A percentile compares a stretch with the other conserved stretches of the same genome.
phyloP scores from a whole-genome alignment of 352 stramenopile genomes.

The Phytophthora pluvialis region DNA sequence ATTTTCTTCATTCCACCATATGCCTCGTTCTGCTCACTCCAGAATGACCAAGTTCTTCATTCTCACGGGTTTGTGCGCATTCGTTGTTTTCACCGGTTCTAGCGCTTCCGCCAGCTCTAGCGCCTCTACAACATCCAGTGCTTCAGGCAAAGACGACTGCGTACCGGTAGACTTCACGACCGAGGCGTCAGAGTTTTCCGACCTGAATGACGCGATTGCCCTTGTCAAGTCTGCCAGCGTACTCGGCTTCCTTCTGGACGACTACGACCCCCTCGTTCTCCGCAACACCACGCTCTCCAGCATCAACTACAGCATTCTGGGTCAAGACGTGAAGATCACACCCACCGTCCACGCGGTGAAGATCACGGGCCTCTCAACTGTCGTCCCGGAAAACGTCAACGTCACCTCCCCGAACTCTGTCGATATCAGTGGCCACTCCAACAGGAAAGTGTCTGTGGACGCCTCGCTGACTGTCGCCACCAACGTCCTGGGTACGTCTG shows the following conservation, averaged over 20 bases:
- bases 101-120: no score
- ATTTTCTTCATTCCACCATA: no score
- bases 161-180: conserved; percentile 48
- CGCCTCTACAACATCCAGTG: not conserved
- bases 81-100: no score
- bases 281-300: conserved; percentile 39
- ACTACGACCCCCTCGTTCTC: conserved; percentile 43
- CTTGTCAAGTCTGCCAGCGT: conserved; percentile 13
- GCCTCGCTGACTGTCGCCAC: conserved; percentile 40
- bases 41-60: no score
- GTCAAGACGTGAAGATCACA: conserved; percentile 49
- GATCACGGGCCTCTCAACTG: conserved; percentile 44
- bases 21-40: no score
- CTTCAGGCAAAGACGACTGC: conserved; percentile 37
- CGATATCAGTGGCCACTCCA: conserved; percentile 43
- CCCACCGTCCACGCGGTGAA: conserved; percentile 53
- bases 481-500: conserved; percentile 36
- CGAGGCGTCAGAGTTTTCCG: conserved; percentile 39
- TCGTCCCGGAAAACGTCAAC: conserved; percentile 46
- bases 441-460: conserved; percentile 35
- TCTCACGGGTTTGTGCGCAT: no score
- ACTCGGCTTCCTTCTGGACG: conserved; percentile 26
- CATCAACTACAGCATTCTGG: conserved; percentile 44
- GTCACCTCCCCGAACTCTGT: conserved; percentile 41
- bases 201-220: conserved; percentile 49